Evolutionary conservation across 2,329 filamentous ascomycete species (phyloP), one percentile per base, ranked within the genome.

Genomic region (Colletotrichum endophyticum): DNA sequence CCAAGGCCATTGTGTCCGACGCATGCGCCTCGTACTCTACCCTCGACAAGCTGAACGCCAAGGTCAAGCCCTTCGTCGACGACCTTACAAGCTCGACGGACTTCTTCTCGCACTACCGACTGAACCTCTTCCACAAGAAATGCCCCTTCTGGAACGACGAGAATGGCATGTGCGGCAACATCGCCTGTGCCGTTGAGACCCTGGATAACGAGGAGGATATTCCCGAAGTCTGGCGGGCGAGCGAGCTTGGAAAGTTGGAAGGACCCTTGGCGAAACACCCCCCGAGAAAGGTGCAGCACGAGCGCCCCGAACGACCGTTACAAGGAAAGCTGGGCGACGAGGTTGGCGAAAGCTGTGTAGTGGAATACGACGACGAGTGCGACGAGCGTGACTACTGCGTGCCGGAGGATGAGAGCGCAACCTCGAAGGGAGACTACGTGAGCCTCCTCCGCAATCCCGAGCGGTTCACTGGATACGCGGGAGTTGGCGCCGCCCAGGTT

Each of bases 121-220:
- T 99, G 62, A 99, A 98, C 84, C 91, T 99, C 25, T 99, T 95
- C 86, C 94, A 98, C 85, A 98, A 97, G 85, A 92, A 92, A 86
- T 99, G 97, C 82, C 97, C 97, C 0, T 99, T 99, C 84, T 99
- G 97, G 96, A 92, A 93, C 82, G 97, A 99, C 84, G 94, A 96
- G 77, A 94, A 94, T 85, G 95, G 95, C 84, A 95, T 98, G 90
- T 99, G 97, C 85, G 97, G 96, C 79, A 99, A 99, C 86, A 96
- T 98, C 80, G 97, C 96, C 25, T 99, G 97, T 84, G 95, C 96
- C 13, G 97, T 99, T 22, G 96, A 97, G 83, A 99, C 96, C 1
- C 90, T 99, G 77, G 96, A 99, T 71, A 96, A 98, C 79, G 96
- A 99, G 85, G 94, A 98, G 78, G 96, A 99, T 79, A 96, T 99